Evolutionary conservation across 345 rosid genomes (phyloP).

Genomic region (Gossypium bickii): DNA sequence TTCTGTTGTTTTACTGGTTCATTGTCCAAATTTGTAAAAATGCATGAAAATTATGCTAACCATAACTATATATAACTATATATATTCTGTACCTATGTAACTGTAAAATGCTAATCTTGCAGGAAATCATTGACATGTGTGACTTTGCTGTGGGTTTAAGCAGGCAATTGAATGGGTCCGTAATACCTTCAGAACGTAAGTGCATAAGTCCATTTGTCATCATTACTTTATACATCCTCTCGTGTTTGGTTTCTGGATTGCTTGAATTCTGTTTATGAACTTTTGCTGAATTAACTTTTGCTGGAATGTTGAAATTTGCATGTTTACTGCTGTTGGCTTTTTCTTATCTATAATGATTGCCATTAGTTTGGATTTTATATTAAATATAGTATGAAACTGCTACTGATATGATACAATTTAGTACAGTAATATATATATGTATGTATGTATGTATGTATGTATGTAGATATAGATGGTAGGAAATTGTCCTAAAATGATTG

Average conservation of each 20-base stretch:
- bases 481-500: constrained; percentile 19
- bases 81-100: not conserved
- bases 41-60: not conserved
- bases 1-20: not conserved
- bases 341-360: not conserved
- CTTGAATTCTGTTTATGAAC: not conserved
- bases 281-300: not conserved
- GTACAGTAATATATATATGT: not conserved
- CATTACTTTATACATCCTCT: not conserved
- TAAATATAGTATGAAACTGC: not conserved
- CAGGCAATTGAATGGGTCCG: constrained; percentile 88
- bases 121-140: constrained; percentile 99
- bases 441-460: not conserved
- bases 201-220: constrained; percentile 10
- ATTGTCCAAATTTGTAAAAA: not conserved
- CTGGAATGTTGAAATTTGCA: constrained; percentile 6
- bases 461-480: not conserved
- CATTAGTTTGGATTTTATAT: not conserved
- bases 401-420: not conserved
- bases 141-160: constrained; percentile 95
- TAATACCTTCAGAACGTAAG: constrained; percentile 98
- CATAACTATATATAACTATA: not conserved
- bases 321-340: constrained; percentile 1
- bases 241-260: not conserved
- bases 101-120: constrained; percentile 23